phyloP scores from a whole-genome alignment of 1,284 basidiomycete genomes.

The Porodaedalea pini region DNA sequence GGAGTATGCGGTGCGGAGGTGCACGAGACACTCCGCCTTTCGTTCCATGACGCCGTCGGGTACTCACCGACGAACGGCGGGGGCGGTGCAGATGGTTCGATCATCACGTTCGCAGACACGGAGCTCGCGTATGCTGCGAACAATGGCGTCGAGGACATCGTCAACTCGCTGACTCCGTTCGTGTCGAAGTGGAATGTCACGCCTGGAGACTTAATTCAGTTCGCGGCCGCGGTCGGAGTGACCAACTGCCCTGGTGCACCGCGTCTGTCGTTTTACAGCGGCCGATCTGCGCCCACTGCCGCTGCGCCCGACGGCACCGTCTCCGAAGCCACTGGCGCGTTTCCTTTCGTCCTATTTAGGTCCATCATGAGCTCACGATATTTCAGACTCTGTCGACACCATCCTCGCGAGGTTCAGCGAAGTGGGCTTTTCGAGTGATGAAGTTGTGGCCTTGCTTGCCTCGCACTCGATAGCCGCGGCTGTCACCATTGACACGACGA shows the following conservation, averaged over 20 bases:
- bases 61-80: slow-evolving; percentile 31
- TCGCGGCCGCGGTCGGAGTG: slow-evolving; percentile 30
- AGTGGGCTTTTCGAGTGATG: slow-evolving; percentile 37
- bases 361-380: slow-evolving; percentile 16
- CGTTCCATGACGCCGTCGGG: slow-evolving; percentile 46
- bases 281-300: slow-evolving; percentile 31
- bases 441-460: slow-evolving; percentile 41
- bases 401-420: slow-evolving; percentile 41
- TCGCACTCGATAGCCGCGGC: slow-evolving; percentile 39
- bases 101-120: slow-evolving; percentile 35
- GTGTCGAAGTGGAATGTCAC: slow-evolving; percentile 26
- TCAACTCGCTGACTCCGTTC: slow-evolving; percentile 32
- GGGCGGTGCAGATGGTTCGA: slow-evolving; percentile 41
- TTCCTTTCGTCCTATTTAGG: slow-evolving; percentile 9
- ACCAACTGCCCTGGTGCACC: slow-evolving; percentile 42
- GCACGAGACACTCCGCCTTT: slow-evolving; percentile 41
- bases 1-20: slow-evolving; percentile 40
- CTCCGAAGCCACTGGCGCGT: slow-evolving; percentile 35
- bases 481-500: slow-evolving; percentile 31
- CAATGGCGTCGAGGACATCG: slow-evolving; percentile 36
- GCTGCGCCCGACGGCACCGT: slow-evolving; percentile 37
- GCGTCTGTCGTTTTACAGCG: slow-evolving; percentile 37
- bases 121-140: slow-evolving; percentile 4
- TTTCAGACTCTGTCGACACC: slow-evolving; percentile 33
- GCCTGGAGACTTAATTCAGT: slow-evolving; percentile 26